These are phyloP conservation scores for Yamadazyma membranifaciens DNA, from an alignment of 1,139 yeast genomes.

Conservation along the genomic window DNA sequence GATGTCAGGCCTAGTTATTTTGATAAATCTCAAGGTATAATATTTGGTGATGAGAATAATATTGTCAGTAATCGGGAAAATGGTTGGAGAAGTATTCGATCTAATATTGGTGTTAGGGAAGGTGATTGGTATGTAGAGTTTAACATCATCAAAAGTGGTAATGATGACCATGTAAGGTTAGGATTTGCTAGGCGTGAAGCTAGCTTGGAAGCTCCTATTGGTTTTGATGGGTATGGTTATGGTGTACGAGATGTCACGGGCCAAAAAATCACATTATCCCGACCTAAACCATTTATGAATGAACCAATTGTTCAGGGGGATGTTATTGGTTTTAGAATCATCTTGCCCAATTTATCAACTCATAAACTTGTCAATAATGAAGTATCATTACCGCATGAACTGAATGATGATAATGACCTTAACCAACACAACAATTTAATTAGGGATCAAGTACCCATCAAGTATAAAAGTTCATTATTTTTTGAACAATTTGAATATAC, in stretches of 20 bases:
- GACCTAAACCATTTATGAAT: slow-evolving; percentile 56
- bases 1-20: slow-evolving; percentile 62
- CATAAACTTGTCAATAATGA: slow-evolving; percentile 31
- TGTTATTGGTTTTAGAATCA: slow-evolving; percentile 75
- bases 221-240: slow-evolving; percentile 92
- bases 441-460: slow-evolving; percentile 86
- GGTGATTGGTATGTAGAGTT: slow-evolving; percentile 84
- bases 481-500: slow-evolving; percentile 88
- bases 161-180: slow-evolving; percentile 59
- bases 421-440: slow-evolving; percentile 37
- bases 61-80: slow-evolving; percentile 50
- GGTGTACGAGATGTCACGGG: slow-evolving; percentile 86
- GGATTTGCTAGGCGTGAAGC: slow-evolving; percentile 88
- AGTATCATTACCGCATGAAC: slow-evolving; percentile 4
- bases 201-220: slow-evolving; percentile 90
- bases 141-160: slow-evolving; percentile 39
- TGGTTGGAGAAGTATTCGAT: slow-evolving; percentile 83
- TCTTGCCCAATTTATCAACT: slow-evolving; percentile 53
- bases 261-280: slow-evolving; percentile 70
- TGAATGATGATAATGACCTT: slow-evolving; percentile 22
- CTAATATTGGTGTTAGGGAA: slow-evolving; percentile 73
- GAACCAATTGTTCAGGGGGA: slow-evolving; percentile 66
- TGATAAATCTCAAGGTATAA: slow-evolving; percentile 67
- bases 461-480: slow-evolving; percentile 73
- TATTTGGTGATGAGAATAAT: slow-evolving; percentile 38